Evolutionary conservation across 805 yeast genomes (phyloP).

Genomic region (Metschnikowia gruessii): DNA sequence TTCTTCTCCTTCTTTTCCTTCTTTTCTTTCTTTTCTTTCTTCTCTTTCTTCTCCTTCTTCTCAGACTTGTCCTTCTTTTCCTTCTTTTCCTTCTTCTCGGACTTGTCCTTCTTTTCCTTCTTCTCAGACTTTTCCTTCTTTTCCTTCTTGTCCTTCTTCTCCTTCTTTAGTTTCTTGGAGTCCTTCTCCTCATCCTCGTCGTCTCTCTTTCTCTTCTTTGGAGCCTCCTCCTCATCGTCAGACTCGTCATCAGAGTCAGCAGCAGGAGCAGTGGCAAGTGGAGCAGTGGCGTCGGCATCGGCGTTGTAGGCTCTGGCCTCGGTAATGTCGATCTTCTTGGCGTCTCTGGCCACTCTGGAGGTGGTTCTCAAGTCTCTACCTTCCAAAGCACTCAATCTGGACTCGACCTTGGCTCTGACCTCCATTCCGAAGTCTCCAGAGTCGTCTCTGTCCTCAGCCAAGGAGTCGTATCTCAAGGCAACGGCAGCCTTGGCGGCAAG

Average conservation of each 20-base stretch:
- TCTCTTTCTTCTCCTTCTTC: constrained; percentile 31
- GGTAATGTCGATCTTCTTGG: constrained; percentile 80
- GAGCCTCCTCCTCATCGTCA: constrained; percentile 16
- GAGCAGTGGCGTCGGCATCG: constrained; percentile 76
- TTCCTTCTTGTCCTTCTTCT: constrained; percentile 29
- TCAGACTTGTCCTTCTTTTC: constrained; percentile 35
- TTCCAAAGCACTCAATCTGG: constrained; percentile 90
- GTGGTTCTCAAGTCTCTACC: constrained; percentile 95
- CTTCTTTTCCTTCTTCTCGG: constrained; percentile 49
- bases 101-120: constrained; percentile 53
- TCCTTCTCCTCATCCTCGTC: constrained; percentile 19
- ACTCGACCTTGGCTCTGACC: constrained; percentile 90
- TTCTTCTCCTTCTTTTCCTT: too few relatives aligned
- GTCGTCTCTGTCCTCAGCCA: constrained; percentile 96
- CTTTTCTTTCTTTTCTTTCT: constrained; percentile 30
- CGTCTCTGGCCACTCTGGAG: constrained; percentile 75
- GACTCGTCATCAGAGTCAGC: constrained; percentile 27
- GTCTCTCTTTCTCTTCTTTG: constrained; percentile 22
- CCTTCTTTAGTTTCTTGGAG: constrained; percentile 19
- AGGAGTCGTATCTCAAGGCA: constrained; percentile 92
- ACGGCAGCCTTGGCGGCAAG: constrained; percentile 98
- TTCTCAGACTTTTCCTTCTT: constrained; percentile 32
- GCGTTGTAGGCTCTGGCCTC: constrained; percentile 89
- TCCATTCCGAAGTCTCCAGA: constrained; percentile 90
- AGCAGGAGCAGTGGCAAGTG: constrained; percentile 24